Evolutionary conservation across 2,329 filamentous ascomycete species (phyloP).

Genomic region (Bipolaris victoriae): DNA sequence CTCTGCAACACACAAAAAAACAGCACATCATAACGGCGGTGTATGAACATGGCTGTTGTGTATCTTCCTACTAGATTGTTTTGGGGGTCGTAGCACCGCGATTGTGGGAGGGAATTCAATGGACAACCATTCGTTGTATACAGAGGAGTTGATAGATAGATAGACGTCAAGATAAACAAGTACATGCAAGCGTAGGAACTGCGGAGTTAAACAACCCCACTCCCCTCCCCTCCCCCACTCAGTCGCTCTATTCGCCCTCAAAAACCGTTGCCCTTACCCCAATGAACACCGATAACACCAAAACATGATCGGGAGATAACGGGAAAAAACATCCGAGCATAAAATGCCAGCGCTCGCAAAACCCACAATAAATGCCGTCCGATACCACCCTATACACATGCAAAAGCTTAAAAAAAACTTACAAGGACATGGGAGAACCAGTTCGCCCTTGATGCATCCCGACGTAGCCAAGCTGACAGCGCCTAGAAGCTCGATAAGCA

Average conservation of each 20-base stretch:
- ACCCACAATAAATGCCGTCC: neutral
- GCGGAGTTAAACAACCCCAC: neutral
- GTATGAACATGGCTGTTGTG: no score
- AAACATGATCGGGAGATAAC: neutral
- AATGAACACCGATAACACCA: conserved; percentile 1
- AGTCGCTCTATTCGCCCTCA: conserved; percentile 8
- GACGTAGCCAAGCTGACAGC: neutral
- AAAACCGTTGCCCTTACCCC: neutral
- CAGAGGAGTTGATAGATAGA: neutral
- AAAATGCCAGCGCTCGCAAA: neutral
- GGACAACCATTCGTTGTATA: neutral
- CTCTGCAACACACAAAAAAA: neutral
- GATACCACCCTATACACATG: neutral
- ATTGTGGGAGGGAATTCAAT: neutral
- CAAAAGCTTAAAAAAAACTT: neutral
- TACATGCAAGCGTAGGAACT: conserved; percentile 1
- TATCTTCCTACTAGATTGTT: neutral
- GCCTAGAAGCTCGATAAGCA: conserved; percentile 57
- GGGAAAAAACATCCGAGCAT: neutral
- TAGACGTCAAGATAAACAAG: conserved; percentile 15
- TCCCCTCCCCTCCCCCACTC: conserved; percentile 14
- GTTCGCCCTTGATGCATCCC: neutral
- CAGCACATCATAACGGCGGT: no score
- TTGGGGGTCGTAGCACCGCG: neutral
- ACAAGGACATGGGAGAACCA: neutral